Evolutionary conservation across 1,139 yeast genomes (phyloP), one percentile per base, ranked within the genome.

Genomic region (Sugiyamaella novakii): DNA sequence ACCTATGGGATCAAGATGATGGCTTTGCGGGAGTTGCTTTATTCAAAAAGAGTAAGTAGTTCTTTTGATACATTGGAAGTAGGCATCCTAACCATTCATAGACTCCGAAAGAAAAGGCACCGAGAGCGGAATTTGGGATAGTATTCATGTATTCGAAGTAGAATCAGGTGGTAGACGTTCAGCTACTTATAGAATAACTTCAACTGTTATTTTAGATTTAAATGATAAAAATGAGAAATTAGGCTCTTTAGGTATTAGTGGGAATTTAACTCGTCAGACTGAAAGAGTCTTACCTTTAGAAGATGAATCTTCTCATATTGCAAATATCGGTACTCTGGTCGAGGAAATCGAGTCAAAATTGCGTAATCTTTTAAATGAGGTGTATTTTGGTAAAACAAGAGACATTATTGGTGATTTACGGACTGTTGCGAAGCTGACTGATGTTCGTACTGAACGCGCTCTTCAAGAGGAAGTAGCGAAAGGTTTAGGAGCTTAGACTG

Each of bases 321-420:
- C 89, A 44, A 89, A 91, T 62, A 73, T 92, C 58, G 98, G 98
- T 21, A 75, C 85, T 1, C 68, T 91, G 61, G 79, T 92, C 22
- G 98, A 92, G 68, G 96, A 88, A 57, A 78, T 88, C 46, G 98
- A 92, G 69, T 82, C 86, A 57, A 88, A 85, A 65, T 75, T 92
- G 71, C 79, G 98, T 68, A 87, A 86, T 61, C 74, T 87, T 70
- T 76, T 92, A 54, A 96, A 91, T 66, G 96, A 88, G 56, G 98
- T 92, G 22, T 92, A 92, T 66, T 92, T 92, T 64, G 98, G 95
- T 62, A 92, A 92, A 72, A 87, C 96, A 30, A 83, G 87, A 63
- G 97, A 91, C 64, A 83, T 91, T 46, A 71, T 87, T 19, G 79
- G 81, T 44, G 95, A 87, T 63, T 73, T 87, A 59, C 76, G 95